Conservation (phyloP, 208 protist species). For the Leishmania mexicana region DNA sequence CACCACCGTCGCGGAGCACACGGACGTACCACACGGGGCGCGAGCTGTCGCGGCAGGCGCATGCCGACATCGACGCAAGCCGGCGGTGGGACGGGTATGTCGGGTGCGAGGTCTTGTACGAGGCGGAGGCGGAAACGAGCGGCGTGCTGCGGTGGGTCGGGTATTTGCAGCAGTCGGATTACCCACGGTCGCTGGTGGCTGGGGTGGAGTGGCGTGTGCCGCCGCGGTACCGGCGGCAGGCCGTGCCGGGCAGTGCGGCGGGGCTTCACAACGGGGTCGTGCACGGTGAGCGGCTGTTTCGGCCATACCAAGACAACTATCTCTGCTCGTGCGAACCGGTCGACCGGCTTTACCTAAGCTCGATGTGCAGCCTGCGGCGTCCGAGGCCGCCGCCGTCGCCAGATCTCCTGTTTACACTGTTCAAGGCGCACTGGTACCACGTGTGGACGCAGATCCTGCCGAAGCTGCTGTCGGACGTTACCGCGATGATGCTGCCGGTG, state of each 20-base stretch:
- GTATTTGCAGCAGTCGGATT: conserved; percentile 43
- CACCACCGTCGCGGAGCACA: conserved; percentile 25
- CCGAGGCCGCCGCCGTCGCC: conserved; percentile 20
- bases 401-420: conserved; percentile 28
- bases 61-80: conserved; percentile 32
- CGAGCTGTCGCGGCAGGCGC: conserved; percentile 32
- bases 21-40: conserved; percentile 41
- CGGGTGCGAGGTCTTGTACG: conserved; percentile 36
- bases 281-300: conserved; percentile 50
- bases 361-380: neutral
- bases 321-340: conserved; percentile 45
- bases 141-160: conserved; percentile 55
- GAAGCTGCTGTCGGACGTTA: conserved; percentile 37
- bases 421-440: conserved; percentile 37
- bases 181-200: conserved; percentile 38
- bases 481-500: conserved; percentile 31
- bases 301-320: conserved; percentile 9
- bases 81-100: conserved; percentile 36
- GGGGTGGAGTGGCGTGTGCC: conserved; percentile 54
- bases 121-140: conserved; percentile 34
- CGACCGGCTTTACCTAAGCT: conserved; percentile 28
- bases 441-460: conserved; percentile 35
- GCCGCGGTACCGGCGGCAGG: conserved; percentile 27
- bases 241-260: neutral
- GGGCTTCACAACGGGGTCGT: conserved; percentile 42